Base-by-base conservation (phyloP, 202 grass and related monocot species). In the Bolboschoenoplectus hybrid region DNA sequence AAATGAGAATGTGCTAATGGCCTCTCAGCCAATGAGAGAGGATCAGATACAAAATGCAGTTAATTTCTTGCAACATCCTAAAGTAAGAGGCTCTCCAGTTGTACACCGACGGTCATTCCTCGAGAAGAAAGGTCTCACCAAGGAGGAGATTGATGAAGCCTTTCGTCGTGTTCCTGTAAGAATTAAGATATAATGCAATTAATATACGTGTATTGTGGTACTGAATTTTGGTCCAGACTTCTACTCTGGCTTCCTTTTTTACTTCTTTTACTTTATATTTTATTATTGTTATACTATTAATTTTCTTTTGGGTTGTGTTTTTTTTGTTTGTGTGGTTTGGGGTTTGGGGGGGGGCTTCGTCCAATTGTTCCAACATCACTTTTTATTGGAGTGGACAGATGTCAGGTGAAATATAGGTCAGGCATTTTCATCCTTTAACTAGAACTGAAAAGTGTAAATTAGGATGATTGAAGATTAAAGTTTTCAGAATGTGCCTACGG, bases 91-190 rank as follows among this genome's bases (percentile, higher is more conserved):
- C 46, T 96, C 93, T 85, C 89, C 97, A 40, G 88, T 98, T 41
- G 51, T 86, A 43, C 84, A 98, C 89, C 67, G 97, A 52, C 93
- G 90, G 44, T 91, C 93, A 70, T 99, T 99, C 85, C 88, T 99
- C 0, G 92, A 99, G 71, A 93, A 94, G 65, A 99, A 99, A 83
- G 97, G 97, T 57, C 93, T 99, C 46, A 96, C 93, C 74, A 85
- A 72, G 20, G 88, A 96, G 83, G 97, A 96, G 91, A 96, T 99
- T 85, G 97, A 99, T 67, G 97, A 99, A 89, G 93, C 97, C 58
- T 96, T 99, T 85, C 85, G 90, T 20, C 87, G 86, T 92, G 93
- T 99, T 1, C 97, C 97, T 80, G 97, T 98, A 91, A 85, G 71
- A 85, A 67, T 83, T 83, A 58, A 58, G 52, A 58, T 53, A 79